Conservation (phyloP, 306 rosid species). For the Prunus mongolica region DNA sequence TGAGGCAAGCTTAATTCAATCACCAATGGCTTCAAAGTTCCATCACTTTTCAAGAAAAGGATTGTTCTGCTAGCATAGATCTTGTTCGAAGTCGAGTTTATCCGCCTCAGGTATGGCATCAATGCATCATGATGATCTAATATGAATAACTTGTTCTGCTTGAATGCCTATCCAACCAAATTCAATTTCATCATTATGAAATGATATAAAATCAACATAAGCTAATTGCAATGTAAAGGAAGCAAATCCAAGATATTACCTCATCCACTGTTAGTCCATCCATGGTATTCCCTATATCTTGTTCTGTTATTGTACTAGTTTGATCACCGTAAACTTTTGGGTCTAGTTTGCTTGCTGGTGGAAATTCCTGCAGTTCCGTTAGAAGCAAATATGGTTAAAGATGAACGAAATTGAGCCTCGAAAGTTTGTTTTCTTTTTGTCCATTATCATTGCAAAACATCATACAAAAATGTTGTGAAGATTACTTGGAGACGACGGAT, state of each 20-base stretch:
- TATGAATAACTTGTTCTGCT: slow-evolving; percentile 48
- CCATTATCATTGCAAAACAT: not conserved
- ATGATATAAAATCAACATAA: not conserved
- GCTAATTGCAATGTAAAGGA: not conserved
- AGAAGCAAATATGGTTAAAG: not conserved
- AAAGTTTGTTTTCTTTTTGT: not conserved
- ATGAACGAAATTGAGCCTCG: not conserved
- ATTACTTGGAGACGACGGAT: slow-evolving; percentile 60
- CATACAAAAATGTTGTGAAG: not conserved
- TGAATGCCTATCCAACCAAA: slow-evolving; percentile 46
- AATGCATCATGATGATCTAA: slow-evolving; percentile 62
- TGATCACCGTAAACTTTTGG: slow-evolving; percentile 50
- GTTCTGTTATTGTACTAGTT: slow-evolving; percentile 45
- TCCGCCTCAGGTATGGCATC: slow-evolving; percentile 53
- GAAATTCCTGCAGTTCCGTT: slow-evolving; percentile 52
- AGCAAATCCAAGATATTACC: slow-evolving; percentile 27
- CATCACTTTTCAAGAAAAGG: slow-evolving; percentile 56
- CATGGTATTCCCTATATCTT: slow-evolving; percentile 40
- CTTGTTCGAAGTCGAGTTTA: slow-evolving; percentile 39
- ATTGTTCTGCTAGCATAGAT: slow-evolving; percentile 60
- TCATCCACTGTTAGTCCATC: slow-evolving; percentile 52
- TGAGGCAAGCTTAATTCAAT: slow-evolving; percentile 62
- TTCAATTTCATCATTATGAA: not conserved
- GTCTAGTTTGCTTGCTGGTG: slow-evolving; percentile 66
- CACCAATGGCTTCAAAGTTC: slow-evolving; percentile 69